Evolutionary conservation across 164 flowering plant genomes (phyloP).

Genomic region (Santalum album): DNA sequence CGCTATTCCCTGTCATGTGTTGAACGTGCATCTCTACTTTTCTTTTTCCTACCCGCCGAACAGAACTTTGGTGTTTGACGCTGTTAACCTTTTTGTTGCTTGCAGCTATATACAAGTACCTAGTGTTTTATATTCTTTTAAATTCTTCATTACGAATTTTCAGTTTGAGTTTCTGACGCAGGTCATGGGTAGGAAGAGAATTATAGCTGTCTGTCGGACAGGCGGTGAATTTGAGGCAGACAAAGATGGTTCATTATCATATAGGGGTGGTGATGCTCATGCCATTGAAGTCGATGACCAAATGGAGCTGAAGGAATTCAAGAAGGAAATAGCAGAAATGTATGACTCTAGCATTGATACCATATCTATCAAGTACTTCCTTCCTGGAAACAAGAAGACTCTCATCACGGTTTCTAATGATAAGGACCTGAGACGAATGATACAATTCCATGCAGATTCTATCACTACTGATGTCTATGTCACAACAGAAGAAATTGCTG

Average conservation of each 20-base stretch:
- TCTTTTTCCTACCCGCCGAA: too few species aligned
- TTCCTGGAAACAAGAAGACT: conserved; percentile 50
- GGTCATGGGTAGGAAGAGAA: conserved; percentile 35
- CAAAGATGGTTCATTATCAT: conserved; percentile 36
- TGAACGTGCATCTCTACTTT: too few species aligned
- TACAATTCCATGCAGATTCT: conserved; percentile 40
- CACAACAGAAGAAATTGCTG: conserved; percentile 31
- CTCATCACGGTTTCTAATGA: conserved; percentile 55
- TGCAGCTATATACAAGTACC: too few species aligned
- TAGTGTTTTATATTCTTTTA: too few species aligned
- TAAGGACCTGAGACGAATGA: conserved; percentile 54
- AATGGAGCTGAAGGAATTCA: conserved; percentile 34
- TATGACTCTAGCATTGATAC: conserved; percentile 22
- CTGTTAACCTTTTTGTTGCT: too few species aligned
- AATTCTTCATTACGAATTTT: too few species aligned
- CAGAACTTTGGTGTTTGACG: too few species aligned
- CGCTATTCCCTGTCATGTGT: too few species aligned
- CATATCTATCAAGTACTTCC: conserved; percentile 49
- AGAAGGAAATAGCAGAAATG: conserved; percentile 46
- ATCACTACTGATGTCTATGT: conserved; percentile 44
- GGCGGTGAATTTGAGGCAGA: conserved; percentile 48
- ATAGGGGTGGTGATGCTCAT: conserved; percentile 62
- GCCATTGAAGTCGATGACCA: conserved; percentile 45
- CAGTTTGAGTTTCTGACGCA: background rate
- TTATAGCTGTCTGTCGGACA: conserved; percentile 59